phyloP scores from a whole-genome alignment of 208 protist genomes.

The Leishmania tarentolae region DNA sequence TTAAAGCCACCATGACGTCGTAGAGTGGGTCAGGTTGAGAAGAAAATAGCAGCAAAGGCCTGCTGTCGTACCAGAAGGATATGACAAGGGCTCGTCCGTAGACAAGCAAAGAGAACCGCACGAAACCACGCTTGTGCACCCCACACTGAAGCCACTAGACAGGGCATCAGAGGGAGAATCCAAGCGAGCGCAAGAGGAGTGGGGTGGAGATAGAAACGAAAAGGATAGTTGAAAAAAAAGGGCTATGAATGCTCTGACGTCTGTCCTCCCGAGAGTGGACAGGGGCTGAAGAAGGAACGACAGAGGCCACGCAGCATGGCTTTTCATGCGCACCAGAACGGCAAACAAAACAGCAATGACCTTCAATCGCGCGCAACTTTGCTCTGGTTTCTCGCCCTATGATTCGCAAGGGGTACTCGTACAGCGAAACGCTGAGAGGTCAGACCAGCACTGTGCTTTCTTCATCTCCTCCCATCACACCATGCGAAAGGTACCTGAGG shows the following conservation, averaged over 20 bases:
- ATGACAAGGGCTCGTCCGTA: neutral
- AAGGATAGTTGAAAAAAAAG: neutral
- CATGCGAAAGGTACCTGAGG: neutral
- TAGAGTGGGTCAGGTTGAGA: neutral
- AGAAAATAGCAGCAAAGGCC: neutral
- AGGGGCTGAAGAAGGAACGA: neutral
- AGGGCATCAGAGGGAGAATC: neutral
- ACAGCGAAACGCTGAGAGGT: neutral
- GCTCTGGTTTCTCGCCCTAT: neutral
- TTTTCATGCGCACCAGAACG: neutral
- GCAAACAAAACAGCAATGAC: neutral
- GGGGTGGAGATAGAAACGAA: neutral
- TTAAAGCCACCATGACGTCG: conserved; percentile 5
- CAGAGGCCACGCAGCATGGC: neutral
- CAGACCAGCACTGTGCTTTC: neutral
- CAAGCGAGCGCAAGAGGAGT: neutral
- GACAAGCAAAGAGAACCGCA: neutral
- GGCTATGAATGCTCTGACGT: neutral
- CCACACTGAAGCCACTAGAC: neutral
- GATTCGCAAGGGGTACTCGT: neutral
- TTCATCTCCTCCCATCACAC: neutral
- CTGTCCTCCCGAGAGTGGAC: neutral
- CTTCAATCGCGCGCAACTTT: neutral
- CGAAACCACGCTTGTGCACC: neutral
- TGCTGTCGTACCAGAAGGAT: neutral